Base-by-base conservation (phyloP, 2,329 filamentous ascomycete genomes). In the Colletotrichum lentis region DNA sequence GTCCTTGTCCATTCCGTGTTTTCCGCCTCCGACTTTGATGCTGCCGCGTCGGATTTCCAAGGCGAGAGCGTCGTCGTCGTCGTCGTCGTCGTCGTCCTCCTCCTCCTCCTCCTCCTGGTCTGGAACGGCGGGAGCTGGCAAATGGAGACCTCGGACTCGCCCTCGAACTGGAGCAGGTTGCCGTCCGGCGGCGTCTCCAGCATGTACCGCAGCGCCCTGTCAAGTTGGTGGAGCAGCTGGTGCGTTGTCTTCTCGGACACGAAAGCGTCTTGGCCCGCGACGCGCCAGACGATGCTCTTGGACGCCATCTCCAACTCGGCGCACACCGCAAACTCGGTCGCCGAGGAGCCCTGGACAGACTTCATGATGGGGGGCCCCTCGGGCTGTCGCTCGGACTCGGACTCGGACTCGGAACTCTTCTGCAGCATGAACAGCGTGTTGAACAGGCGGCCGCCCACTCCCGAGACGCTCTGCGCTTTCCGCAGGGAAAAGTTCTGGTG, bases 401-500 rank as follows among this genome's bases (percentile, higher is more conserved):
- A 24, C 24, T 2, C 24, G 24, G 24, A 24, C 24, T 24, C 24
- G 24, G 24, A 4, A 5, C 67, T 72, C 70, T 74, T 84, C 76
- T 88, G 86, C 3, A 87, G 73, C 27, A 88, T 80, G 69, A 88
- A 88, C 0, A 89, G 74, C 0, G 84, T 84, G 49, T 88, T 86
- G 74, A 89, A 88, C 2, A 87, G 73, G 0, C 73, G 74, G 3
- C 72, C 67, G 10, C 74, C 73, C 1, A 73, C 67, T 10, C 74
- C 73, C 1, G 73, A 69, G 1, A 81, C 81, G 4, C 41, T 60
- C 71, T 91, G 87, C 1, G 90, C 89, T 68, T 89, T 89, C 7
- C 93, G 86, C 1, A 97, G 83, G 0, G 94, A 91, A 60, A 91
- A 93, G 69, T 92, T 88, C 75, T 97, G 92, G 74, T 97, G 92